Evolutionary conservation across 129 eudicot genomes (phyloP), one percentile per base, ranked within the genome.

Genomic region (Smallanthus sonchifolius): DNA sequence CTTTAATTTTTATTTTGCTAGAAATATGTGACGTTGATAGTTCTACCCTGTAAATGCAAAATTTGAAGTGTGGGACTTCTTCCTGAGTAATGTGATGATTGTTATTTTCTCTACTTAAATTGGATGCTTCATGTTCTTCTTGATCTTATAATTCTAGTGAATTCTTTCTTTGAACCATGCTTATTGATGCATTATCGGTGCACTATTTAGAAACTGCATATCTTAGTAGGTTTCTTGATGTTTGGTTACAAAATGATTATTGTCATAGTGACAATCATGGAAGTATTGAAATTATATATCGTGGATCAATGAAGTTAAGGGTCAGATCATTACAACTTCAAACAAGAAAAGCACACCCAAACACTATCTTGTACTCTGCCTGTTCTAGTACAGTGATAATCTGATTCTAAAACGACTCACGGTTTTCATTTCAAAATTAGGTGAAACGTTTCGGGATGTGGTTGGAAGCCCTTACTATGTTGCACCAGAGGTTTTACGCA

Each of bases 381-480:
- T 24, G 30, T 24, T 24, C 30, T 24, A 24, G 0, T 24, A 24
- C 30, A 24, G 30, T 65, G 9, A 45, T 30, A n/a, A 40, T 61
- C 56, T 49, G 3, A 65, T 6, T 43, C 1, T 42, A 16, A 10
- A 30, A 67, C 15, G 19, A 61, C 5, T 65, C 49, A 73, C 15
- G 14, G 15, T 80, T 71, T 38, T 75, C 52, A 4, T 48, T 77
- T 8, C 16, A 36, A 35, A 19, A 44, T 69, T 72, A 92, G 98
- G 96, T 76, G 98, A 92, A 77, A 84, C 88, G 0, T 89, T 92
- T 75, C 73, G 83, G 20, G 98, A 89, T 57, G 95, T 89, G 20
- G 98, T 92, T 60, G 98, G 98, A 37, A 92, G 98, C 82, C 98
- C 98, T 37, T 92, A 87, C 79, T 92, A 92, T 52, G 98, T 92